Conservation (phyloP, 768 basidiomycete species). For the Leccinellum luteum region DNA sequence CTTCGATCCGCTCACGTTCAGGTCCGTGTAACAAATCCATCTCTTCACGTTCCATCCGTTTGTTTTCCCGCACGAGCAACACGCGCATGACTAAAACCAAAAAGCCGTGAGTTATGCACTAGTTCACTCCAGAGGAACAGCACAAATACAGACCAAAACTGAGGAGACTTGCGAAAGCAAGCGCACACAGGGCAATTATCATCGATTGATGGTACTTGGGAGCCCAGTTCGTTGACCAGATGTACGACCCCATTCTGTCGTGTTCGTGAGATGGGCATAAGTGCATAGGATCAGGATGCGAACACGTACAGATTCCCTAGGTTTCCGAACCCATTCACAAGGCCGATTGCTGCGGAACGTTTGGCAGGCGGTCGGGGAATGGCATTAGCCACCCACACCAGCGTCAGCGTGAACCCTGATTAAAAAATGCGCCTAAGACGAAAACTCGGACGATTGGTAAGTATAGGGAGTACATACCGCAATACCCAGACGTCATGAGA, state of each 20-base stretch:
- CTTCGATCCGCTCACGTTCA: slow-evolving; percentile 48
- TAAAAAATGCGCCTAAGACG: neutral
- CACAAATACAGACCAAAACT: slow-evolving; percentile 31
- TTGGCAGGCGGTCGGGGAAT: slow-evolving; percentile 57
- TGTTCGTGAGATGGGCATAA: neutral
- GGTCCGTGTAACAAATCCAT: slow-evolving; percentile 42
- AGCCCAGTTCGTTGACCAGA: slow-evolving; percentile 61
- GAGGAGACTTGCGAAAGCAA: slow-evolving; percentile 32
- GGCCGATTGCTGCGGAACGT: slow-evolving; percentile 53
- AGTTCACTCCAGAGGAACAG: neutral
- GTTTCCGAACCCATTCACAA: slow-evolving; percentile 62
- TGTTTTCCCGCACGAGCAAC: slow-evolving; percentile 50
- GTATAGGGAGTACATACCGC: slow-evolving; percentile 28
- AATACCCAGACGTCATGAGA: slow-evolving; percentile 58
- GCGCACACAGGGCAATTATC: slow-evolving; percentile 43
- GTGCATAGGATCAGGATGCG: neutral
- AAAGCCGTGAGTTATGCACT: neutral
- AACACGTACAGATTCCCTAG: slow-evolving; percentile 54
- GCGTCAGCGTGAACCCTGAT: slow-evolving; percentile 42
- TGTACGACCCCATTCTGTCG: slow-evolving; percentile 56
- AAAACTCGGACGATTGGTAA: neutral
- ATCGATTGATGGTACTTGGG: slow-evolving; percentile 63
- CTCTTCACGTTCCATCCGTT: slow-evolving; percentile 48
- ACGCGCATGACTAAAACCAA: slow-evolving; percentile 38
- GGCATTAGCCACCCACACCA: slow-evolving; percentile 63